These are phyloP conservation scores for Casaregolazyma lundiana DNA, from an alignment of 1,139 yeast genomes.

Conservation along the genomic window DNA sequence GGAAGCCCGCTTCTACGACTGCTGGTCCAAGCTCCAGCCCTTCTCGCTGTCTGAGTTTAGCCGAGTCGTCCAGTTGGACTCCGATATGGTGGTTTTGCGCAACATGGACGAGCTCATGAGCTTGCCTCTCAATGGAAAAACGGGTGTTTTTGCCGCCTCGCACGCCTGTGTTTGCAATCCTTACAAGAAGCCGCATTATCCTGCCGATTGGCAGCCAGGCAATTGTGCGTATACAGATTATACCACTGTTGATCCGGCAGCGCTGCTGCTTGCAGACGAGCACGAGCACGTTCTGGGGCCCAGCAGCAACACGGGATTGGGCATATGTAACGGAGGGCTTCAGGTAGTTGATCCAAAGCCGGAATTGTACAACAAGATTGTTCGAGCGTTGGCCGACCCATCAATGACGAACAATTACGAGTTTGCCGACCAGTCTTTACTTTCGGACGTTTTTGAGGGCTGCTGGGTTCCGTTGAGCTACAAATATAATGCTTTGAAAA, in stretches of 20 bases:
- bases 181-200: conserved; percentile 45
- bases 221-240: conserved; percentile 48
- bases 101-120: conserved; percentile 57
- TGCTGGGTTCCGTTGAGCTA: conserved; percentile 49
- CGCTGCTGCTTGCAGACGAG: conserved; percentile 16
- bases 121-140: conserved; percentile 32
- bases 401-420: conserved; percentile 38
- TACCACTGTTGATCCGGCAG: conserved; percentile 8
- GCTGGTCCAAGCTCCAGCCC: conserved; percentile 55
- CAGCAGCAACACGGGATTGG: conserved; percentile 37
- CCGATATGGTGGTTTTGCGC: conserved; percentile 50
- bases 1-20: conserved; percentile 51
- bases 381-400: conserved; percentile 36
- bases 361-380: conserved; percentile 36
- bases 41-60: conserved; percentile 46
- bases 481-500: conserved; percentile 51
- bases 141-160: conserved; percentile 47
- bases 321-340: conserved; percentile 52
- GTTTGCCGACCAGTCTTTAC: conserved; percentile 55
- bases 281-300: conserved; percentile 40
- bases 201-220: conserved; percentile 44
- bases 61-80: conserved; percentile 49
- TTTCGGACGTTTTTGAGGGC: conserved; percentile 46
- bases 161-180: conserved; percentile 62
- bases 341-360: conserved; percentile 43